Conservation (phyloP, 2,329 filamentous ascomycete species). For the Neofusicoccum ribis region DNA sequence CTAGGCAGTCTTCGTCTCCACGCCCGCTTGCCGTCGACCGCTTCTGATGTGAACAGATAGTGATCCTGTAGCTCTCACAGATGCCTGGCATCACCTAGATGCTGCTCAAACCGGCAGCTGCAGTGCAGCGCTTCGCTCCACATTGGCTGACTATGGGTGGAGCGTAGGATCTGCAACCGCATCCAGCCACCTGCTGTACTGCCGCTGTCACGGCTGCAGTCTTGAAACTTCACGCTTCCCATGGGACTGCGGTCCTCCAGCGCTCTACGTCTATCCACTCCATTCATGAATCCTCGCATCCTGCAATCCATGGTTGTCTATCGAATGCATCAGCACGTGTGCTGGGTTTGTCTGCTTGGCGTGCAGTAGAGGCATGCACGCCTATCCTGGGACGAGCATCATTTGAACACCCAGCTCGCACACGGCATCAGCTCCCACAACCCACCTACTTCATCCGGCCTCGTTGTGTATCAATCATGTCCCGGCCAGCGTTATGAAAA, state of each 20-base stretch:
- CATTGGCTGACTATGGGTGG: neutral
- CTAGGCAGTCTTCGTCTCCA: neutral
- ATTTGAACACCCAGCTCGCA: neutral
- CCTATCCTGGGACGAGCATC: neutral
- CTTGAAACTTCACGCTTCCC: neutral
- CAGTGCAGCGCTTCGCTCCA: neutral
- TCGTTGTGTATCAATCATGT: neutral
- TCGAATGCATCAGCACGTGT: neutral
- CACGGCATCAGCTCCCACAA: neutral
- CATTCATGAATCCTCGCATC: neutral
- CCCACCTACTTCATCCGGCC: neutral
- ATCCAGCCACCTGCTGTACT: neutral
- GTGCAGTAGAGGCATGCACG: conserved; percentile 10
- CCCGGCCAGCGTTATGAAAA: conserved; percentile 1
- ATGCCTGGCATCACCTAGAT: neutral
- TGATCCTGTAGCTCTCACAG: neutral
- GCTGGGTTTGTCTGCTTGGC: neutral
- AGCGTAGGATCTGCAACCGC: neutral
- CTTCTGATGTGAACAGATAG: no score
- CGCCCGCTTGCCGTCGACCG: neutral
- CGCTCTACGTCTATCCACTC: neutral
- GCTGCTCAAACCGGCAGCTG: neutral
- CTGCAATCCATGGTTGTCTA: neutral
- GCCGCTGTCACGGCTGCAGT: neutral
- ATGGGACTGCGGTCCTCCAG: neutral